phyloP scores from a whole-genome alignment of 2,329 filamentous ascomycete genomes.

The Trichoderma gracile region DNA sequence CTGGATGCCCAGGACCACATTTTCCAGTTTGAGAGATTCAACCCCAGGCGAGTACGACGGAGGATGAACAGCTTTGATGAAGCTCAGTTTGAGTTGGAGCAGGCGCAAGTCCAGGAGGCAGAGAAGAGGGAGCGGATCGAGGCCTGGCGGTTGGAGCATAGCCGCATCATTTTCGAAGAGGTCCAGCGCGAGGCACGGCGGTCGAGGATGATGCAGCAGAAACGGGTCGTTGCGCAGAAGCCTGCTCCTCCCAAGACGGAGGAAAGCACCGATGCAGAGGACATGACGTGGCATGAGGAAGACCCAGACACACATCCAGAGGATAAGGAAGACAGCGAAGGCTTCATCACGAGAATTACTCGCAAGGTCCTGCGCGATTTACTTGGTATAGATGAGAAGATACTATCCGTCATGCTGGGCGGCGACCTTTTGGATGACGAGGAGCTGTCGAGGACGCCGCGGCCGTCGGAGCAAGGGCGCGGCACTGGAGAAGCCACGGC shows the following conservation, averaged over 20 bases:
- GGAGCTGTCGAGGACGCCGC: conserved; percentile 50
- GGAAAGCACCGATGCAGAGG: conserved; percentile 36
- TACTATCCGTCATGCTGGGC: conserved; percentile 84
- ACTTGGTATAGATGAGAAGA: conserved; percentile 83
- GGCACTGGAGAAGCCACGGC: conserved; percentile 30
- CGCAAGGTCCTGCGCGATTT: conserved; percentile 84
- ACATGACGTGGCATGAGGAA: conserved; percentile 51
- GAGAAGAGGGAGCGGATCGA: conserved; percentile 86
- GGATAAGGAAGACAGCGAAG: conserved; percentile 55
- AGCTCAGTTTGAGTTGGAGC: conserved; percentile 53
- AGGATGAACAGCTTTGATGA: conserved; percentile 56
- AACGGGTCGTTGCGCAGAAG: conserved; percentile 55
- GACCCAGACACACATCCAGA: conserved; percentile 40
- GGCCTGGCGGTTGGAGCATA: conserved; percentile 89
- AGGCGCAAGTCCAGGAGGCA: conserved; percentile 60
- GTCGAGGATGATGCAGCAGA: conserved; percentile 48
- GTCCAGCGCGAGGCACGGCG: conserved; percentile 81
- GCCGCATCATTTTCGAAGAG: conserved; percentile 78
- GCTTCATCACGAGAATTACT: conserved; percentile 79
- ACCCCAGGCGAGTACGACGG: conserved; percentile 65
- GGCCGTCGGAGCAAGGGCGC: conserved; percentile 35
- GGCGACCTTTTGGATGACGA: conserved; percentile 65
- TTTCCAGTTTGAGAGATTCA: conserved; percentile 86
- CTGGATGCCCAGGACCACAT: conserved; percentile 74
- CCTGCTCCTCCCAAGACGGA: conserved; percentile 31